Base-by-base conservation (phyloP, 306 rosid genomes). In the Purshia tridentata region DNA sequence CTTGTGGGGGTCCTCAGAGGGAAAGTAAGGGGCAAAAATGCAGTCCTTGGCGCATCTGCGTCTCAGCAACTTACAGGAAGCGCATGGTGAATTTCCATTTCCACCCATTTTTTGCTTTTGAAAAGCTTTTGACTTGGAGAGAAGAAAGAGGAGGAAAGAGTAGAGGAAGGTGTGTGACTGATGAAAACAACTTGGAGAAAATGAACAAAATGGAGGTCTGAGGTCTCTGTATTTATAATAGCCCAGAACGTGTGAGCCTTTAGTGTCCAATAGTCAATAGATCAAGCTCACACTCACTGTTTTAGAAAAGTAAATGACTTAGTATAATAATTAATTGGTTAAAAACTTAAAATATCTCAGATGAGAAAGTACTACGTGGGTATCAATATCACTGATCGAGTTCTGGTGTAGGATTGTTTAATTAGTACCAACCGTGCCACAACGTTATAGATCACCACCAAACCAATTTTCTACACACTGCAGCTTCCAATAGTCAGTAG, bases 1-100 rank as follows among this genome's bases (percentile, higher is more conserved):
- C 81, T 88, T 94, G 67, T 88, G 92, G 14, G 97, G 97, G 48
- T 94, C 95, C 57, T 94, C 89, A 22, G 97, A 77, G 45, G 97
- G 92, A 16, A 94, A 94, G 70, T 88, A 94, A 23, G 98, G 98
- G 15, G 97, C 92, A 20, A 94, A 94, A 55, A 81, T 78, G 88
- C 98, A 94, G 74, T 94, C 91, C 53, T 83, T 84, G 78, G 90
- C 79, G 39, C 98, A 94, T 13, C 97, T 80, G 45, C 98, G 92
- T 60, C 97, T 83, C 37, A 94, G 85, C 59, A 94, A 75, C 85
- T 94, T 94, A 89, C 98, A 94, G 19, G 98, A 94, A 42, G 97
- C 98, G 64, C 98, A 94, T 7, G 98, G 98, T 0, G 98, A 85
- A 72, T 67, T 86, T 54, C 98, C 98, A 63, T 69, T 86, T 46